Conservation (phyloP, 352 stramenopile species). For the Pythium apleroticum region DNA sequence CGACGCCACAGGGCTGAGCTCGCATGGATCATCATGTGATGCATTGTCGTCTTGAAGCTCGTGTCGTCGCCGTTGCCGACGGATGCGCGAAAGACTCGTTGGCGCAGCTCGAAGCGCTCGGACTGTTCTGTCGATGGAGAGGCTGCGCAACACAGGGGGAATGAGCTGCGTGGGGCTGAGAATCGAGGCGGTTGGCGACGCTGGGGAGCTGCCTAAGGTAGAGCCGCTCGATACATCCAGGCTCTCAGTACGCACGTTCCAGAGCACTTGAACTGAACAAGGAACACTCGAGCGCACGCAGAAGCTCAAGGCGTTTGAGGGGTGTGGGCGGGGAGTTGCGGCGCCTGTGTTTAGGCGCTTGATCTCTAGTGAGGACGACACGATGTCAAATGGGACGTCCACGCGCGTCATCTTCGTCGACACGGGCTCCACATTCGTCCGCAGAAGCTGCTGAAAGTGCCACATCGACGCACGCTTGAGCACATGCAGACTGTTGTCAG, state of each 20-base stretch:
- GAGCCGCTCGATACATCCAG: slow-evolving; percentile 2
- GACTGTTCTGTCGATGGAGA: slow-evolving; percentile 15
- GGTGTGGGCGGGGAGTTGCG: neutral
- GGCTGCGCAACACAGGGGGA: slow-evolving; percentile 10
- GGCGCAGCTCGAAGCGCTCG: slow-evolving; percentile 16
- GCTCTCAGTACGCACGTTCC: slow-evolving; percentile 13
- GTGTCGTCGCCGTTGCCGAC: slow-evolving; percentile 23
- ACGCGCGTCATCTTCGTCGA: slow-evolving; percentile 44
- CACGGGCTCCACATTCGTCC: slow-evolving; percentile 37
- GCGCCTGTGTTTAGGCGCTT: neutral
- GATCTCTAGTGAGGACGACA: slow-evolving; percentile 33
- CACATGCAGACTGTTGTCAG: slow-evolving; percentile 39
- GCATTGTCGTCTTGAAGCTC: slow-evolving; percentile 19
- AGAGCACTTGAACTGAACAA: slow-evolving; percentile 25
- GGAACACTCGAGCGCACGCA: slow-evolving; percentile 7
- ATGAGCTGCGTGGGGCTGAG: slow-evolving; percentile 1
- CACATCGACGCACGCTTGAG: slow-evolving; percentile 56
- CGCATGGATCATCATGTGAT: neutral
- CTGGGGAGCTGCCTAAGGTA: neutral
- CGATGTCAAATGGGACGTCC: slow-evolving; percentile 45
- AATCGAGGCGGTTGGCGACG: neutral
- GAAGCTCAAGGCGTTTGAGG: slow-evolving; percentile 12
- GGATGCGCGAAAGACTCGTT: slow-evolving; percentile 17
- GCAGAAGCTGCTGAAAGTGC: slow-evolving; percentile 65
- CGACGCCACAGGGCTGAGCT: neutral